Evolutionary conservation across 257 asterid genomes (phyloP), one percentile per base, ranked within the genome.

Genomic region (Solanum stenotomum): DNA sequence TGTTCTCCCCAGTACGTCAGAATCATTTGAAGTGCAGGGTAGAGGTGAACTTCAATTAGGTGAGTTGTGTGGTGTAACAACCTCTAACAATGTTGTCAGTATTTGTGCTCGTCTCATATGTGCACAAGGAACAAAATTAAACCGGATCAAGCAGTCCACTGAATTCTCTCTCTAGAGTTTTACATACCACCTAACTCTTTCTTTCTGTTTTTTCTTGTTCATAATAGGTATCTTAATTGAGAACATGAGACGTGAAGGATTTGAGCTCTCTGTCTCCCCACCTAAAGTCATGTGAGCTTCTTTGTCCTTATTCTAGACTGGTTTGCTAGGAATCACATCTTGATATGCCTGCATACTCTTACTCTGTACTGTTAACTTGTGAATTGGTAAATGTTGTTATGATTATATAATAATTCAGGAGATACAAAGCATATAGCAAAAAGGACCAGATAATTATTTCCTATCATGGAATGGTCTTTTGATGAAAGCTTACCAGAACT

Each of bases 41-140:
- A 93, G 99, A 92, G 99, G 99, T 91, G 99, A 97, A 93, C 99
- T 97, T 93, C 99, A 97, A 87, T 92, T 97, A 91, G 99, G 99
- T 96, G 87, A 89, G 95, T 68, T 88, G 61, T 87, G 86, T 82
- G 44, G 44, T 46, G 86, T 82, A 82, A 49, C 86, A 46, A 49
- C 59, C n/a, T 81, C 42, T 31, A 18, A 31, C 44, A 82, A 49
- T 82, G 70, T 49, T 18, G 83, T 38, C 59, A 46, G 56, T 42
- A 42, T 29, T 81, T 22, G 5, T 72, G 46, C 34, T 34, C 3
- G 13, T 86, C 88, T 74, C 71, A 3, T 31, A 35, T 31, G 20
- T 74, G 16, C 74, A 23, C 0, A n/a, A 31, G 71, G 85, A 56
- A 46, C 85, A 86, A 49, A 74, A 40, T 82, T 49, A 82, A 44